Evolutionary conservation across 257 asterid species (phyloP), one percentile per base, ranked within the genome.

Genomic region (Solanum paucissectum): DNA sequence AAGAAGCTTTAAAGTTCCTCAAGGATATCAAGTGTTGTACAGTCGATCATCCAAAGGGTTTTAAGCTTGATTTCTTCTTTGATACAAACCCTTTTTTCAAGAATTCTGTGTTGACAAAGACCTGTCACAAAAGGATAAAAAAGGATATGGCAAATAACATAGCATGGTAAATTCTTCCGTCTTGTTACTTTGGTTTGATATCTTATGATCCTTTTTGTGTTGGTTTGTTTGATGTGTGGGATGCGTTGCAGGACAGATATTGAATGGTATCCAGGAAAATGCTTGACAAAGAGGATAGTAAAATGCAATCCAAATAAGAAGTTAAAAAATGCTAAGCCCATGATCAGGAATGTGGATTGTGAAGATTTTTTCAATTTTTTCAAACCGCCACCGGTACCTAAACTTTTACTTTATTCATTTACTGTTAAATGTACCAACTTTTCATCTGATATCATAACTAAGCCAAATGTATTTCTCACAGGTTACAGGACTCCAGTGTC

Each of bases 331-430:
- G 87, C 92, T 2, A 96, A 93, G 75, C 95, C 97, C 55, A 91
- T 93, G 11, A 91, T 89, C 29, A 94, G 91, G 90, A 91, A 91
- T 87, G 95, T 95, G 87, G 91, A 93, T 87, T 93, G 99, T 86
- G 96, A 91, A 29, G 95, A 98, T 72, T 96, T 96, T 86, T 96
- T 94, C 92, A 91, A 96, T 88, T 95, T 95, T 89, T 96, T 96
- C 89, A 91, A 85, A 69, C 98, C 95, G 58, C 98, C 98, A 7
- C 49, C 3, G 82, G 93, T 79, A 85, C 88, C 81, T 38, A 29
- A 29, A 68, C 60, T 23, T 16, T 27, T 16, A 42, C 69, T 66
- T 68, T 64, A 33, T 18, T 42, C 83, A 33, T 32, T 85, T 84
- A 83, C 44, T 68, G 33, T 42, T 25, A 76, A 21, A 81, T 83